Evolutionary conservation across 768 basidiomycete genomes (phyloP).

Genomic region (Filobasidium floriforme): DNA sequence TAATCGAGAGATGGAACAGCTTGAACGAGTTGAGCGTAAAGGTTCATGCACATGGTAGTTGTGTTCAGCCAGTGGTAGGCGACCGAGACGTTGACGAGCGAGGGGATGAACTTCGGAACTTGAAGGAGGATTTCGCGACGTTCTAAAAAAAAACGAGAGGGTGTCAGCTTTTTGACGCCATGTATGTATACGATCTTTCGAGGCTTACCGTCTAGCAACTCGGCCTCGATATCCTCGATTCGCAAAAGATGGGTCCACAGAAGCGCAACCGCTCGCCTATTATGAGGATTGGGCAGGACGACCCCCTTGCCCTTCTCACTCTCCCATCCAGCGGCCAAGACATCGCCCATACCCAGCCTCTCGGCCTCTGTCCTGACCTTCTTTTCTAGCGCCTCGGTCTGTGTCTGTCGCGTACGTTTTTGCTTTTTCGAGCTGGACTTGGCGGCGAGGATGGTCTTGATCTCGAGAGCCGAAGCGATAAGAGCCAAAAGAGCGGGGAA

Average conservation of each 20-base stretch:
- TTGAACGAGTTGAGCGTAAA: slow-evolving; percentile 77
- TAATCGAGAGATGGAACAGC: slow-evolving; percentile 52
- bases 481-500: slow-evolving; percentile 65
- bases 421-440: slow-evolving; percentile 41
- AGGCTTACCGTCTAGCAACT: slow-evolving; percentile 57
- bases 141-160: slow-evolving; percentile 50
- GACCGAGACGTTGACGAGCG: slow-evolving; percentile 70
- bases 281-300: slow-evolving; percentile 36
- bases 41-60: slow-evolving; percentile 66
- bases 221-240: slow-evolving; percentile 51
- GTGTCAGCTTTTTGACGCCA: no score
- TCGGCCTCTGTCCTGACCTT: slow-evolving; percentile 31
- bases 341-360: slow-evolving; percentile 35
- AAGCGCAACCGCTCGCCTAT: slow-evolving; percentile 57
- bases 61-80: slow-evolving; percentile 84
- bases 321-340: slow-evolving; percentile 10
- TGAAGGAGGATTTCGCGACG: slow-evolving; percentile 65
- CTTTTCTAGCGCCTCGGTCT: slow-evolving; percentile 43
- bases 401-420: slow-evolving; percentile 34
- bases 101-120: slow-evolving; percentile 64
- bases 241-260: slow-evolving; percentile 81
- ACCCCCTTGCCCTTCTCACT: slow-evolving; percentile 8
- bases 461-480: slow-evolving; percentile 51
- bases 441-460: slow-evolving; percentile 31
- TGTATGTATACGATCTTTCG: no score